These are phyloP conservation scores for Pulveroboletus frians DNA, from an alignment of 768 basidiomycete genomes.

Conservation along the genomic window DNA sequence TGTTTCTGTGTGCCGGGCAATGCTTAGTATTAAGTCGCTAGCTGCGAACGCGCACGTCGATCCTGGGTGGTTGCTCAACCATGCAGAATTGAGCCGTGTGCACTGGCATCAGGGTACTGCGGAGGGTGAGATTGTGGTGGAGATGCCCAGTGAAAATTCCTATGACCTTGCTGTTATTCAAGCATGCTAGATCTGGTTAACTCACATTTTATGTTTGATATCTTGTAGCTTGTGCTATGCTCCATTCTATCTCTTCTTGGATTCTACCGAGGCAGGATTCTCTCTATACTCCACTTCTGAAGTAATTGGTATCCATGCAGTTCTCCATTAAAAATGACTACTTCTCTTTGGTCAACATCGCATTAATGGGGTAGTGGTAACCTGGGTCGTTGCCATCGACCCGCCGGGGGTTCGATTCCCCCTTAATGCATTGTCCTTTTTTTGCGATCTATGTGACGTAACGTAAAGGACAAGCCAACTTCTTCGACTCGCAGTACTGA, in stretches of 20 bases:
- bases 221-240: no score
- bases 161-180: neutral
- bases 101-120: constrained; percentile 33
- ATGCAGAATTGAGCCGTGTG: constrained; percentile 42
- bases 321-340: no score
- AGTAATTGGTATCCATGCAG: no score
- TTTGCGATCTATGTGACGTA: neutral
- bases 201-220: no score
- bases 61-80: constrained; percentile 40
- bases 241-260: no score
- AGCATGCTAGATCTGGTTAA: no score
- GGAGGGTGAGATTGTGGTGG: constrained; percentile 34
- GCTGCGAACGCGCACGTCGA: constrained; percentile 38
- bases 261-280: no score
- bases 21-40: constrained; percentile 41
- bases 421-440: constrained; percentile 17
- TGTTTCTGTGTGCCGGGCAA: constrained; percentile 34
- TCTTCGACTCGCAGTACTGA: neutral
- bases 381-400: constrained; percentile 71
- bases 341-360: neutral
- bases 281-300: no score
- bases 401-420: constrained; percentile 85
- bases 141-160: neutral
- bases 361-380: constrained; percentile 65
- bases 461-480: neutral